phyloP scores from a whole-genome alignment of 2,329 filamentous ascomycete species.

The Geoglossum cookeanum region DNA sequence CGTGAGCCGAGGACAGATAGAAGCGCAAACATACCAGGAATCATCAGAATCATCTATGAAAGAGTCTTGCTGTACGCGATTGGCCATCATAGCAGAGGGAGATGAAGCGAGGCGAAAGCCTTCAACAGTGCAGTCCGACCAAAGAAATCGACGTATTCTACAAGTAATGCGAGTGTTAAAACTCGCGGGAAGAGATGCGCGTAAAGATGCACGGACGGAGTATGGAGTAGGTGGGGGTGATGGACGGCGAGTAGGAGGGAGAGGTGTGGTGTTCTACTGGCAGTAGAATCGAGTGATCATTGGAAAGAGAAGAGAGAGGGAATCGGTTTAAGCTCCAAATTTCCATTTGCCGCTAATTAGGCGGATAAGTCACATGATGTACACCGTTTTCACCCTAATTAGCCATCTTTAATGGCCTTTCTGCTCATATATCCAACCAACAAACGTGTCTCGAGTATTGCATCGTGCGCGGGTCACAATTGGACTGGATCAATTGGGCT shows the following conservation, averaged over 20 bases:
- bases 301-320: neutral
- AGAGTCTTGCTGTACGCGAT: slow-evolving; percentile 12
- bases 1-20: neutral
- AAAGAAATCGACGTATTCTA: neutral
- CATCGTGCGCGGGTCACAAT: neutral
- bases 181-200: neutral
- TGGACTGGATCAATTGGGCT: neutral
- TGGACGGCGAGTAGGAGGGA: neutral
- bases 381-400: neutral
- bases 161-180: neutral
- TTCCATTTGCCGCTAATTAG: slow-evolving; percentile 1
- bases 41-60: slow-evolving; percentile 14
- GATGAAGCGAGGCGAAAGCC: slow-evolving; percentile 3
- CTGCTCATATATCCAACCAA: neutral
- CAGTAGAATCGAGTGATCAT: neutral
- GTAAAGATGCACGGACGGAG: slow-evolving; percentile 1
- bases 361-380: neutral
- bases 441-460: neutral
- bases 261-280: neutral
- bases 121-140: neutral
- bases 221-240: slow-evolving; percentile 1
- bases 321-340: slow-evolving; percentile 3
- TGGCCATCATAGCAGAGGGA: slow-evolving; percentile 9
- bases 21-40: slow-evolving; percentile 8
- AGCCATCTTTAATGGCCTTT: neutral